These are phyloP conservation scores for Litchi chinensis DNA, from an alignment of 345 rosid species.

Conservation along the genomic window DNA sequence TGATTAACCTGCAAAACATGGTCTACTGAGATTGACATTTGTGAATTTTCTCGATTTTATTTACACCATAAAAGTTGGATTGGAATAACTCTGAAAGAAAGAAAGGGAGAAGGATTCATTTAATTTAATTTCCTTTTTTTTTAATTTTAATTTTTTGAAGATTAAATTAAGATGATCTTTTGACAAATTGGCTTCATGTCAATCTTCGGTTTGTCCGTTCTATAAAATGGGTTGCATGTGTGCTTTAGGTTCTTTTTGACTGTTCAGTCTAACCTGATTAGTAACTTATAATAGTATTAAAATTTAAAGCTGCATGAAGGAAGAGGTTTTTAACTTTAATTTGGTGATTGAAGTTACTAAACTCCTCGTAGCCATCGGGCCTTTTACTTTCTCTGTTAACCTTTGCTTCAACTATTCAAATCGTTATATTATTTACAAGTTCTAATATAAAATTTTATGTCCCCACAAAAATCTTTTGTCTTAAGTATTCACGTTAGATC, in stretches of 20 bases:
- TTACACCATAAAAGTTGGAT: background rate
- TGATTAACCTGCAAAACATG: background rate
- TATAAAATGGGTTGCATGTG: too few relatives aligned
- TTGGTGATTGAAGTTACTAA: too few relatives aligned
- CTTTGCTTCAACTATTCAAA: background rate
- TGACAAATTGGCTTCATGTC: background rate
- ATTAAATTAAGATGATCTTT: background rate
- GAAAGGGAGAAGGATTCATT: background rate
- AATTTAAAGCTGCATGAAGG: too few relatives aligned
- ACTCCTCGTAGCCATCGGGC: conserved; percentile 2
- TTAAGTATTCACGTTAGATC: too few relatives aligned
- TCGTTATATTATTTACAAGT: too few relatives aligned
- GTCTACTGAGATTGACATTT: background rate
- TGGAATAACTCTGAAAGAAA: background rate
- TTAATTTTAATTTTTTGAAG: background rate
- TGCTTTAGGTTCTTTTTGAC: too few relatives aligned
- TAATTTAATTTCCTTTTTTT: background rate
- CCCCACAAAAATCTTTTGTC: too few relatives aligned
- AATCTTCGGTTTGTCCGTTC: too few relatives aligned
- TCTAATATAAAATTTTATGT: too few relatives aligned
- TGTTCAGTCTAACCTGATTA: too few relatives aligned
- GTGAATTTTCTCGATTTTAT: background rate
- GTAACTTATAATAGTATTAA: too few relatives aligned
- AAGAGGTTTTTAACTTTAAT: too few relatives aligned
- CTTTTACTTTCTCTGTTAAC: background rate